Base-by-base conservation (phyloP, 164 flowering plant species). In the Platanus orientalis region DNA sequence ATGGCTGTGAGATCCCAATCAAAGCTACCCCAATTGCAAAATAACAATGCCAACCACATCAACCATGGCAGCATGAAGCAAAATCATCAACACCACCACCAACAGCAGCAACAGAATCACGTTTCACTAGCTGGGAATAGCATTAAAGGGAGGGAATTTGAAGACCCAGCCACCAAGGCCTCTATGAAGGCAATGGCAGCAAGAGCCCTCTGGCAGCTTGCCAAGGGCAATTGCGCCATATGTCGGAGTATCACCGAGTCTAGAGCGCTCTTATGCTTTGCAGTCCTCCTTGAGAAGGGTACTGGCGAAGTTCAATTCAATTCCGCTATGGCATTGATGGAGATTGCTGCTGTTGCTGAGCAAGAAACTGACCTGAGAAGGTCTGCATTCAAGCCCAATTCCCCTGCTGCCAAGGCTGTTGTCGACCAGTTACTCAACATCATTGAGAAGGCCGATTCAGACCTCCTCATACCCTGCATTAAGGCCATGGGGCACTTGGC, bases 141-240 rank as follows among this genome's bases (percentile, higher is more conserved):
- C 9, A 83, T 86, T 16, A 88, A 85, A 9, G 36, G 36, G 36
- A 32, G 36, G 36, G 36, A 32, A 62, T 71, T 57, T 16, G 95
- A 88, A 58, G 91, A 86, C 47, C 91, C 85, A 0, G 77, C 48
- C 0, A 85, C 83, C 0, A 91, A 91, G 67, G 86, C 88, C 1
- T 30, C 69, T 5, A 83, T 88, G 89, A 91, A 91, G 68, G 87
- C 91, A 2, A 91, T 88, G 97, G 84, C 96, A 0, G 96, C 97
- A 0, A 70, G 73, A 47, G 97, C 96, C 17, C 75, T 91, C 0
- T 84, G 93, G 82, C 65, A 71, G 53, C 83, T 91, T 0, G 77
- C 78, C 40, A 80, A 52, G 27, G 88, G 84, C 1, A 91, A 85
- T 54, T 55, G 74, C 0, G 19, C 73, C 0, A 84, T 91, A 1